Conservation (phyloP, 2,329 filamentous ascomycete genomes). For the Diaporthe capsici region DNA sequence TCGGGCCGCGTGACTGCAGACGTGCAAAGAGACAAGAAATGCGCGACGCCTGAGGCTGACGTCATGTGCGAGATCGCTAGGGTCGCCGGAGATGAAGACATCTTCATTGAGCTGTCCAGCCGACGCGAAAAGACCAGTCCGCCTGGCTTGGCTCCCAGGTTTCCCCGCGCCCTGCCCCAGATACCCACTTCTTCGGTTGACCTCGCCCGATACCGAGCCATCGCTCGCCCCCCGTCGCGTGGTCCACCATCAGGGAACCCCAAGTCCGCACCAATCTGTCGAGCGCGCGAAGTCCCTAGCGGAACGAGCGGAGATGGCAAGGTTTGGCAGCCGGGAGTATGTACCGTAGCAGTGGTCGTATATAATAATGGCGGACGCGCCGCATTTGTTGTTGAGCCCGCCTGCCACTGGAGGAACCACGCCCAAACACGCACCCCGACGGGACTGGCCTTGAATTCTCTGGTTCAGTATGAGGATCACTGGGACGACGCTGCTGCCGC, state of each 20-base stretch:
- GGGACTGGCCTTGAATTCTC: not conserved
- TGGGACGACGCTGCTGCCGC: slow-evolving; percentile 31
- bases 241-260: not conserved
- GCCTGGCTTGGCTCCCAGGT: not conserved
- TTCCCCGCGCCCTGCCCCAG: slow-evolving; percentile 25
- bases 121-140: not conserved
- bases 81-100: slow-evolving; percentile 17
- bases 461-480: slow-evolving; percentile 22
- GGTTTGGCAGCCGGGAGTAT: not conserved
- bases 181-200: slow-evolving; percentile 37
- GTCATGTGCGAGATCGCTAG: not conserved
- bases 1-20: slow-evolving; percentile 6
- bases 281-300: not conserved
- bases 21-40: not conserved
- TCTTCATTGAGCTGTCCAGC: slow-evolving; percentile 1
- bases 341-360: not conserved
- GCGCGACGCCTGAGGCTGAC: slow-evolving; percentile 17
- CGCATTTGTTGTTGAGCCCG: not conserved
- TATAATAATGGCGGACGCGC: slow-evolving; percentile 26
- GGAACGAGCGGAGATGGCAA: not conserved
- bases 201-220: slow-evolving; percentile 28
- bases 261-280: slow-evolving; percentile 28
- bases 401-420: not conserved
- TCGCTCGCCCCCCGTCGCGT: not conserved
- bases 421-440: not conserved